These are phyloP conservation scores for Termitomyces sp. DNA, from an alignment of 768 basidiomycete species.

Conservation along the genomic window DNA sequence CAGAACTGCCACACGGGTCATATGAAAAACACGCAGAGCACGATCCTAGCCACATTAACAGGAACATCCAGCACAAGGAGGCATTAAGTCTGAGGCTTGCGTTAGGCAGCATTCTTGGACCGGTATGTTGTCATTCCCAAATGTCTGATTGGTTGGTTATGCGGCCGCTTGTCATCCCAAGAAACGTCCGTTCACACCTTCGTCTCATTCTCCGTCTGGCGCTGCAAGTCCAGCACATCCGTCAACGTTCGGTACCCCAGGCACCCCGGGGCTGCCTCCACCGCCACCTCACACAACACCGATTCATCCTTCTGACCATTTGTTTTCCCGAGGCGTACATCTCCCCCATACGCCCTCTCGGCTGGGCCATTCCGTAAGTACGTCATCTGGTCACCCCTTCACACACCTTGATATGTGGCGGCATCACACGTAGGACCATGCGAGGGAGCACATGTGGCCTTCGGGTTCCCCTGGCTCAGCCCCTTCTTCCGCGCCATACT, in stretches of 20 bases:
- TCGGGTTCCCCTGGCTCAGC: conserved; percentile 6
- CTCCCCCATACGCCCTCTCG: conserved; percentile 18
- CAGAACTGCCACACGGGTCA: conserved; percentile 19
- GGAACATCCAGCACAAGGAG: conserved; percentile 37
- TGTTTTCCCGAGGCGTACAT: conserved; percentile 20
- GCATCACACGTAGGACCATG: conserved; percentile 7
- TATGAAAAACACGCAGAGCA: conserved; percentile 19
- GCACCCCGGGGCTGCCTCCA: conserved; percentile 17
- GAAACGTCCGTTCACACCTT: conserved; percentile 45
- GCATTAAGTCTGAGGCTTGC: conserved; percentile 50
- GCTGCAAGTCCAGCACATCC: conserved; percentile 42
- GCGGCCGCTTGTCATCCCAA: conserved; percentile 18
- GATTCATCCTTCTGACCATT: conserved; percentile 17
- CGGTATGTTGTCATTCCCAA: conserved; percentile 27
- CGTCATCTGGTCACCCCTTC: neutral
- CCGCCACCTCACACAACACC: conserved; percentile 20
- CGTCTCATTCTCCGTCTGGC: conserved; percentile 44
- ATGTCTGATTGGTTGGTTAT: conserved; percentile 6
- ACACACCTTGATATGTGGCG: conserved; percentile 1
- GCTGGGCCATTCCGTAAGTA: conserved; percentile 15
- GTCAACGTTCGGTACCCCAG: conserved; percentile 22
- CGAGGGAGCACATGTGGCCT: conserved; percentile 8
- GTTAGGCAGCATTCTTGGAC: conserved; percentile 54
- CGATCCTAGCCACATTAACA: conserved; percentile 19
- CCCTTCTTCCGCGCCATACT: conserved; percentile 7